These are phyloP conservation scores for Passiflora organensis DNA, from an alignment of 345 rosid genomes.

Conservation along the genomic window DNA sequence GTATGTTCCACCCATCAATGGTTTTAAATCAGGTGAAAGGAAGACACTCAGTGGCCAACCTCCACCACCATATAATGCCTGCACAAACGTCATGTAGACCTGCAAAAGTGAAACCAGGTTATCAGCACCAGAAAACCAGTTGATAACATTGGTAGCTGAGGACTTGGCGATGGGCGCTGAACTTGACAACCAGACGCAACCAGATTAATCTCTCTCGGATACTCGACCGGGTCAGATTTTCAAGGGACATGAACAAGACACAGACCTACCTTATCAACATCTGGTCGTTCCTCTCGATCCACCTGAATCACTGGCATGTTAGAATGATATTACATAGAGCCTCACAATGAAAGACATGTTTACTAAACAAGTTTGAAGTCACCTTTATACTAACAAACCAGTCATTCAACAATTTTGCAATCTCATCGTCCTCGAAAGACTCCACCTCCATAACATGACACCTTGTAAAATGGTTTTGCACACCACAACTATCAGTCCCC, in stretches of 20 bases:
- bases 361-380: neutral
- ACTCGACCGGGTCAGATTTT: no score
- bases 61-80: conserved; percentile 83
- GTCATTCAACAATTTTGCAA: conserved; percentile 69
- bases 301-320: conserved; percentile 46
- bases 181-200: no score
- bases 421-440: conserved; percentile 76
- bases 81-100: conserved; percentile 96
- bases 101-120: conserved; percentile 20
- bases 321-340: conserved; percentile 6
- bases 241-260: neutral
- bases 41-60: conserved; percentile 94
- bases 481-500: conserved; percentile 8
- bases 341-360: neutral
- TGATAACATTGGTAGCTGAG: neutral
- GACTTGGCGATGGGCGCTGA: no score
- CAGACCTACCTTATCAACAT: conserved; percentile 76
- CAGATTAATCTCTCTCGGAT: no score
- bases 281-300: conserved; percentile 95
- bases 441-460: conserved; percentile 98
- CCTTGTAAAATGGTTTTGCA: conserved; percentile 31
- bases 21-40: conserved; percentile 91
- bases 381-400: conserved; percentile 90
- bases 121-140: neutral
- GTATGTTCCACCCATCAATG: conserved; percentile 95